These are phyloP conservation scores for Tulasnella calospora DNA, from an alignment of 768 basidiomycete species.

Conservation along the genomic window DNA sequence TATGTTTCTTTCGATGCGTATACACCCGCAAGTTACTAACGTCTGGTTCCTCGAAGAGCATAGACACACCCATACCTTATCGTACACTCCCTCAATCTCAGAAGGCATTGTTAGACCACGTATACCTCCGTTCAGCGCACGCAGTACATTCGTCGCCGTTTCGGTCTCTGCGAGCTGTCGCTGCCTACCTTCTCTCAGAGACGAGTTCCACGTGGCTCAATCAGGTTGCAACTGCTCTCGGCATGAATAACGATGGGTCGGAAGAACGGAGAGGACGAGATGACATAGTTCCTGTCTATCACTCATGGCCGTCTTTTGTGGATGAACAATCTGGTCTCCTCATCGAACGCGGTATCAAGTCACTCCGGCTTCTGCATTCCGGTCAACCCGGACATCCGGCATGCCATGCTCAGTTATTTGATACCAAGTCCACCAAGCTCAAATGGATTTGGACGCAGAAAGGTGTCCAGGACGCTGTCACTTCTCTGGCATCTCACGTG, in stretches of 20 bases:
- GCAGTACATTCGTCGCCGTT: conserved; percentile 55
- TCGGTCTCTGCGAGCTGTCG: conserved; percentile 48
- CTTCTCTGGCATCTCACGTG: conserved; percentile 36
- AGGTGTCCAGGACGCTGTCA: conserved; percentile 45
- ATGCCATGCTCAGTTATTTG: conserved; percentile 27
- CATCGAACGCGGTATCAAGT: conserved; percentile 62
- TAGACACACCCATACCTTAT: conserved; percentile 36
- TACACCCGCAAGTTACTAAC: conserved; percentile 29
- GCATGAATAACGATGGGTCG: conserved; percentile 31
- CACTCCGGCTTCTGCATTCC: conserved; percentile 56
- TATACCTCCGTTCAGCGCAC: conserved; percentile 53
- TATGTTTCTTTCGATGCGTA: conserved; percentile 34
- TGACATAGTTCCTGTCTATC: conserved; percentile 34
- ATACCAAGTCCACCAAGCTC: conserved; percentile 33
- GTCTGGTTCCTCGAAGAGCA: not conserved
- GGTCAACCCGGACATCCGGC: conserved; percentile 63
- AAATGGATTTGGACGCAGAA: conserved; percentile 61
- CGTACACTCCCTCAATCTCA: conserved; percentile 43
- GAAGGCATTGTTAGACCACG: conserved; percentile 51
- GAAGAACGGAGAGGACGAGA: conserved; percentile 35
- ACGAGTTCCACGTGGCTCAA: conserved; percentile 31
- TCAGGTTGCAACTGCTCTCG: conserved; percentile 32
- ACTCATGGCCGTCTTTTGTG: conserved; percentile 63
- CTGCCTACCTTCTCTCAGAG: conserved; percentile 41
- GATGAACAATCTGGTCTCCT: conserved; percentile 47